Conservation (phyloP, 371 early-diverging fungal genomes). For the Apophysomyces trapeziformis region DNA sequence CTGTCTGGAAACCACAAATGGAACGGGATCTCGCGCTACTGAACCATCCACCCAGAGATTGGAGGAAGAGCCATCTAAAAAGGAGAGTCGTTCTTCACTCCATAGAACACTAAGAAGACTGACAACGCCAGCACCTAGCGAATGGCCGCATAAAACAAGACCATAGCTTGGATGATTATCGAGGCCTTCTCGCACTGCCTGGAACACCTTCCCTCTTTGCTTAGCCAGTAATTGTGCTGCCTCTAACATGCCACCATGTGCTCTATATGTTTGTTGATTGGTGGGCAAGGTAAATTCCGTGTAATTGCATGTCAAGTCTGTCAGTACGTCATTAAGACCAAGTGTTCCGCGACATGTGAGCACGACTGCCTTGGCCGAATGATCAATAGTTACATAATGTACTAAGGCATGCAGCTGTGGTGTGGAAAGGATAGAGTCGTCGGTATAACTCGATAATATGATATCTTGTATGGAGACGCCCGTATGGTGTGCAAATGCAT, state of each 20-base stretch:
- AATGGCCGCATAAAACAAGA: slow-evolving; percentile 81
- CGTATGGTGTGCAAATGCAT: slow-evolving; percentile 74
- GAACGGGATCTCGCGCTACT: slow-evolving; percentile 37
- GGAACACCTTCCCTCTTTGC: slow-evolving; percentile 67
- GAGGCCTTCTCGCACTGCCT: slow-evolving; percentile 67
- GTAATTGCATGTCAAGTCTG: slow-evolving; percentile 87
- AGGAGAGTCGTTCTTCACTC: slow-evolving; percentile 46
- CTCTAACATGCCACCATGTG: slow-evolving; percentile 81
- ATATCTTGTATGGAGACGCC: slow-evolving; percentile 69
- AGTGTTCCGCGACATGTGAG: slow-evolving; percentile 91
- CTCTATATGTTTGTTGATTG: slow-evolving; percentile 49
- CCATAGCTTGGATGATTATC: slow-evolving; percentile 72
- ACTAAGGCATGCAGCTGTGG: slow-evolving; percentile 72
- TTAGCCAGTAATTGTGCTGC: slow-evolving; percentile 72
- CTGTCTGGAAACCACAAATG: slow-evolving; percentile 65
- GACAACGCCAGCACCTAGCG: slow-evolving; percentile 82
- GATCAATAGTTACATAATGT: slow-evolving; percentile 87
- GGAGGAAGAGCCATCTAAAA: background rate
- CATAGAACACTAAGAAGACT: slow-evolving; percentile 72
- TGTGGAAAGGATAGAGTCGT: slow-evolving; percentile 32
- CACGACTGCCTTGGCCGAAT: slow-evolving; percentile 73
- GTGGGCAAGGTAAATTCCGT: slow-evolving; percentile 60
- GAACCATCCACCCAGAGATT: background rate
- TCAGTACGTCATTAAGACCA: slow-evolving; percentile 83
- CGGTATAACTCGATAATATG: slow-evolving; percentile 66